A percentile compares a stretch with the other conserved stretches of the same genome.
These are phyloP conservation scores for Sphenostylis stenocarpa DNA, from an alignment of 306 rosid genomes.

Conservation along the genomic window DNA sequence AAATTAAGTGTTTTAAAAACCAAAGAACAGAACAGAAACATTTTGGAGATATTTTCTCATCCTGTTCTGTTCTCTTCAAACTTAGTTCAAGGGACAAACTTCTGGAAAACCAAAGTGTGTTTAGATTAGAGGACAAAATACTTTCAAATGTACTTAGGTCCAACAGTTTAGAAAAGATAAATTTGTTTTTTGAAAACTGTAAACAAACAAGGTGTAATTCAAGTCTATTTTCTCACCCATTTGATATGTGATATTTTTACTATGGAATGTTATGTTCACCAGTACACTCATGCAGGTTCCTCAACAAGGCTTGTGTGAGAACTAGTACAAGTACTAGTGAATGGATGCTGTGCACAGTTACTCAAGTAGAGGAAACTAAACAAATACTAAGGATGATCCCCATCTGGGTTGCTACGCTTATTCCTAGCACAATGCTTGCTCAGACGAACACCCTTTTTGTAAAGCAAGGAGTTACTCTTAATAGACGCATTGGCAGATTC, in stretches of 20 bases:
- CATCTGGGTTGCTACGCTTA: constrained; percentile 48
- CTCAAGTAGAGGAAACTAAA: constrained; percentile 81
- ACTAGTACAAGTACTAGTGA: constrained; percentile 33
- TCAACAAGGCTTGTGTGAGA: constrained; percentile 60
- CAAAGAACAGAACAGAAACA: background rate
- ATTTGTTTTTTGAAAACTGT: background rate
- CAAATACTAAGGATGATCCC: constrained; percentile 73
- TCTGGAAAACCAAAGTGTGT: background rate
- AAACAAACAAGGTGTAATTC: background rate
- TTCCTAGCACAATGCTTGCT: constrained; percentile 52
- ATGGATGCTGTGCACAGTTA: constrained; percentile 62
- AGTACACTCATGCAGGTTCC: constrained; percentile 46
- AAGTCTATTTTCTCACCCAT: background rate
- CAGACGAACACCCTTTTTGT: constrained; percentile 58
- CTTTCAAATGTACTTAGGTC: background rate
- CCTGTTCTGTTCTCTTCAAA: background rate
- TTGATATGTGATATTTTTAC: background rate
- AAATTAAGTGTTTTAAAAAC: background rate
- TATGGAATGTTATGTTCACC: background rate
- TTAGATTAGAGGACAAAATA: background rate
- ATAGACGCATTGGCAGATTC: constrained; percentile 57
- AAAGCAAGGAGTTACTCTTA: constrained; percentile 69
- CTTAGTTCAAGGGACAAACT: background rate
- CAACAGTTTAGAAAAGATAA: no score
- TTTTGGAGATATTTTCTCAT: background rate